Conservation (phyloP, 768 basidiomycete genomes). For the Pleurotus salmoneostramineus region DNA sequence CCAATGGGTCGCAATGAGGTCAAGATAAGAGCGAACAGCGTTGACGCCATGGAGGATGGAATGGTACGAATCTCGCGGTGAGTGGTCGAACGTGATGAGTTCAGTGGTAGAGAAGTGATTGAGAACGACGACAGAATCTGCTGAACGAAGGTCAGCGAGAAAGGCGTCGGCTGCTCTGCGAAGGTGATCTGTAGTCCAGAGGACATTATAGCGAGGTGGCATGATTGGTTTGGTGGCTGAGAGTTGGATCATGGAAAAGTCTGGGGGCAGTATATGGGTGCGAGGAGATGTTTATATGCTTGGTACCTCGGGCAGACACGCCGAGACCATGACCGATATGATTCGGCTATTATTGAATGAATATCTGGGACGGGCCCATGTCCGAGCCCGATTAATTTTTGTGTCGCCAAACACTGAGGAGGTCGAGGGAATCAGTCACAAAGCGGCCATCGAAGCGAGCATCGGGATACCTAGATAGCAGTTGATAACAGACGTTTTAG, state of each 20-base stretch:
- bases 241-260: neutral
- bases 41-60: constrained; percentile 37
- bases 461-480: no score
- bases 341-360: neutral
- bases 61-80: constrained; percentile 10
- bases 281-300: neutral
- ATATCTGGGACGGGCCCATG: neutral
- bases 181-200: constrained; percentile 5
- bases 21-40: constrained; percentile 47
- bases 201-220: neutral
- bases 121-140: neutral
- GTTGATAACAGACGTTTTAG: no score
- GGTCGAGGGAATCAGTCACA: no score
- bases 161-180: neutral
- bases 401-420: no score
- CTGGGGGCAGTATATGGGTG: neutral
- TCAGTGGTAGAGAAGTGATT: constrained; percentile 9
- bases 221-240: neutral
- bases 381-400: neutral
- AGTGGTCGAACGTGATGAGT: constrained; percentile 8
- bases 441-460: no score
- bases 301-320: neutral
- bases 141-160: neutral
- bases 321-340: neutral
- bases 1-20: constrained; percentile 43